These are phyloP conservation scores for Parastagonospora nodorum DNA, from an alignment of 2,329 filamentous ascomycete species.

Conservation along the genomic window DNA sequence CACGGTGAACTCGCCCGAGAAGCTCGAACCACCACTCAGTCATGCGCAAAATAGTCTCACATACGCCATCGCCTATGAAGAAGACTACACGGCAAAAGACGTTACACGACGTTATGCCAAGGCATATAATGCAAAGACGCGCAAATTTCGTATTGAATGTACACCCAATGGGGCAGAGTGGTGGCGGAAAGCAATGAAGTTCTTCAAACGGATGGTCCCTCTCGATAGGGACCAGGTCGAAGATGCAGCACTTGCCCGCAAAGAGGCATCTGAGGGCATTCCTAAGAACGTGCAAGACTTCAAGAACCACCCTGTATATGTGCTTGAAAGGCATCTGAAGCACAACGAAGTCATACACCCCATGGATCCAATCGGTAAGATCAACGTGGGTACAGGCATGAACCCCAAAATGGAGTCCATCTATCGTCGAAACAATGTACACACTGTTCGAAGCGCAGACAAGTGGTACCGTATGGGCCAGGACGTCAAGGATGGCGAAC, in stretches of 20 bases:
- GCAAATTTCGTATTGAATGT: constrained; percentile 76
- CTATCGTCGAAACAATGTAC: constrained; percentile 81
- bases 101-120: constrained; percentile 88
- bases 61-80: constrained; percentile 86
- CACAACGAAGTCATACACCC: constrained; percentile 82
- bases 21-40: constrained; percentile 80
- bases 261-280: constrained; percentile 76
- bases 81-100: constrained; percentile 77
- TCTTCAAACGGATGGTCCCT: constrained; percentile 41
- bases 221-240: constrained; percentile 82
- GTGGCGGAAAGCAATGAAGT: constrained; percentile 58
- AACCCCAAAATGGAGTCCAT: constrained; percentile 72
- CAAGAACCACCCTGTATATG: constrained; percentile 76
- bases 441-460: constrained; percentile 75
- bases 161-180: constrained; percentile 61
- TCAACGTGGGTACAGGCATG: constrained; percentile 67
- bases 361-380: constrained; percentile 74
- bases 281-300: constrained; percentile 86
- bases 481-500: constrained; percentile 74
- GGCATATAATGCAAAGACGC: constrained; percentile 87
- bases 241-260: constrained; percentile 72
- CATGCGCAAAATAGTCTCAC: constrained; percentile 77
- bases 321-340: constrained; percentile 81
- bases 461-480: constrained; percentile 91
- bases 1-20: constrained; percentile 74